These are phyloP conservation scores for Phytopythium helicoides DNA, from an alignment of 352 stramenopile genomes.

Conservation along the genomic window DNA sequence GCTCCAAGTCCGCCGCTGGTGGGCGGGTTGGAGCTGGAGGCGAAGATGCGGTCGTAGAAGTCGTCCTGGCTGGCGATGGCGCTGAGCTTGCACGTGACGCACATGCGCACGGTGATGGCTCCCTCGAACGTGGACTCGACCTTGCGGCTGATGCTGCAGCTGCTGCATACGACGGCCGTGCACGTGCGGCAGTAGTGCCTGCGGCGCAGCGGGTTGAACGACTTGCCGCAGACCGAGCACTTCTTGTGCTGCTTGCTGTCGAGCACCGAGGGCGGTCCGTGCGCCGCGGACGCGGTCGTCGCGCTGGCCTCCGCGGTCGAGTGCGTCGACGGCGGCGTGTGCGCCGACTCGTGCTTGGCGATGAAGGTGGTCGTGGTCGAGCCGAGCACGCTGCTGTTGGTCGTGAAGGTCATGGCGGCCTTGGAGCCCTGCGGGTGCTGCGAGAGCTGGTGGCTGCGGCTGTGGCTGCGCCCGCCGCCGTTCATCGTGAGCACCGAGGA, in stretches of 20 bases:
- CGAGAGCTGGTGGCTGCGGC: constrained; percentile 1
- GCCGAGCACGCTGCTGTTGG: constrained; percentile 25
- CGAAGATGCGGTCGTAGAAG: constrained; percentile 83
- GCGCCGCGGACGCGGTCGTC: neutral
- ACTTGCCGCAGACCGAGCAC: constrained; percentile 79
- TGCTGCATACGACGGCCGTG: constrained; percentile 67
- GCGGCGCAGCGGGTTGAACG: constrained; percentile 77
- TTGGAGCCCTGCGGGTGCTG: neutral
- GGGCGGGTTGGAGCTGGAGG: constrained; percentile 28
- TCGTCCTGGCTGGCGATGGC: constrained; percentile 64
- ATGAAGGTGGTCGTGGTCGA: constrained; percentile 31
- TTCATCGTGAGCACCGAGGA: constrained; percentile 7
- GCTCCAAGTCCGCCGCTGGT: constrained; percentile 10
- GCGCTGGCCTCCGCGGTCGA: neutral
- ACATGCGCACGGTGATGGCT: constrained; percentile 65
- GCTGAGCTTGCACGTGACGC: constrained; percentile 80
- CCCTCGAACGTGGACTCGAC: constrained; percentile 50
- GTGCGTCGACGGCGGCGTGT: constrained; percentile 5
- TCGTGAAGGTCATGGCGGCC: constrained; percentile 28
- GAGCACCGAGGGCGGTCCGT: constrained; percentile 1
- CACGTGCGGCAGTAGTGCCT: constrained; percentile 78
- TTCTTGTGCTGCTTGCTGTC: constrained; percentile 43
- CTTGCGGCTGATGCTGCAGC: constrained; percentile 70
- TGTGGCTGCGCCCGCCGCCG: neutral
- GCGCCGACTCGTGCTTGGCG: constrained; percentile 14